A percentile compares a stretch with the other conserved stretches of the same genome.
These are phyloP conservation scores for Malassezia restricta DNA, from an alignment of 1,284 basidiomycete species.

Conservation along the genomic window DNA sequence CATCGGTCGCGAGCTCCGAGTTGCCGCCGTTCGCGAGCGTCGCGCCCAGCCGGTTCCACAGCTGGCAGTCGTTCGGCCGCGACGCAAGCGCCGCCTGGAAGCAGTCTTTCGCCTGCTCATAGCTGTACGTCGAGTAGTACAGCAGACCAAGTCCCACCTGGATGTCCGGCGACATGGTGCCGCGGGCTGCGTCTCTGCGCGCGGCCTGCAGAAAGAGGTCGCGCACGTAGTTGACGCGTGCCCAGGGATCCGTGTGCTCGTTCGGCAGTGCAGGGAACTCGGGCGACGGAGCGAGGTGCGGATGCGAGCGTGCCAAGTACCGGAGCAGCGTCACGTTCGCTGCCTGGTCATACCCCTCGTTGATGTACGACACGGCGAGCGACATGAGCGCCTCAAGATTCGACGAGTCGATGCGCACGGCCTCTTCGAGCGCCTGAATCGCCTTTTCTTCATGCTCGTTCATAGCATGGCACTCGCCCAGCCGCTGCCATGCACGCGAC, in stretches of 20 bases:
- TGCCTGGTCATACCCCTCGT: slow-evolving; percentile 80
- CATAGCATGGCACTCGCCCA: slow-evolving; percentile 89
- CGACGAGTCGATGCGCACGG: slow-evolving; percentile 58
- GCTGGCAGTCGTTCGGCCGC: slow-evolving; percentile 75
- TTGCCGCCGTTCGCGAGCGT: slow-evolving; percentile 87
- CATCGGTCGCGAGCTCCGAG: slow-evolving; percentile 83
- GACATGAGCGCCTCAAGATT: slow-evolving; percentile 51
- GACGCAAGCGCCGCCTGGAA: slow-evolving; percentile 72
- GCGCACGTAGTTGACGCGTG: slow-evolving; percentile 66
- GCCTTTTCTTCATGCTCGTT: slow-evolving; percentile 63
- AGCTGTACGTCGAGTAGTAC: slow-evolving; percentile 73
- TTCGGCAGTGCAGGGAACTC: slow-evolving; percentile 50
- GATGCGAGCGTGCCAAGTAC: slow-evolving; percentile 71
- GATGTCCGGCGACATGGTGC: slow-evolving; percentile 72
- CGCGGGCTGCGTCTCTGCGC: slow-evolving; percentile 52
- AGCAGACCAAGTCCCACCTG: slow-evolving; percentile 86
- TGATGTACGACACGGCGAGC: slow-evolving; percentile 90
- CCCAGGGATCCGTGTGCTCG: slow-evolving; percentile 59
- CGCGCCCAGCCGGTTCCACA: slow-evolving; percentile 95
- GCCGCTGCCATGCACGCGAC: slow-evolving; percentile 80
- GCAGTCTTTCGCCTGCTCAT: slow-evolving; percentile 73
- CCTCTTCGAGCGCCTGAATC: slow-evolving; percentile 51
- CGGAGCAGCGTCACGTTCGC: slow-evolving; percentile 76
- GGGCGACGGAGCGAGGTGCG: slow-evolving; percentile 53
- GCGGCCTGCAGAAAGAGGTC: slow-evolving; percentile 76